These are phyloP conservation scores for Tephrocybe sp. DNA, from an alignment of 768 basidiomycete species.

Conservation along the genomic window DNA sequence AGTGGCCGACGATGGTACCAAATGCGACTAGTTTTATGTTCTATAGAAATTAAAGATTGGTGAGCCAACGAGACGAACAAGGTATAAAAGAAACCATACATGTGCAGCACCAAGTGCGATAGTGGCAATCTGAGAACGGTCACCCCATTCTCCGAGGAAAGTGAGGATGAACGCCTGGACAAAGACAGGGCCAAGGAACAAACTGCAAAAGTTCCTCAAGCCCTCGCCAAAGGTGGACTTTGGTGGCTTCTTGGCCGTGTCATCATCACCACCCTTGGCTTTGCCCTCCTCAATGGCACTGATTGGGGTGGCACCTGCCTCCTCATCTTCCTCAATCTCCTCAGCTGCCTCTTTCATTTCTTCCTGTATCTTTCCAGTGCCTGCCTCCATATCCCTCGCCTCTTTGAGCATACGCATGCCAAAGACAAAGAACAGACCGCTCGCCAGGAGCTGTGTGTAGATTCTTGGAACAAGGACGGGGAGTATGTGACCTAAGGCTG, in stretches of 20 bases:
- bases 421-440: constrained; percentile 85
- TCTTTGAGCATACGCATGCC: constrained; percentile 89
- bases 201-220: constrained; percentile 75
- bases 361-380: constrained; percentile 81
- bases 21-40: constrained; percentile 89
- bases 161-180: constrained; percentile 94
- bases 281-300: constrained; percentile 74
- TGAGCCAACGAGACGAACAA: neutral
- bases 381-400: constrained; percentile 73
- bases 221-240: constrained; percentile 48
- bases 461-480: constrained; percentile 75
- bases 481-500: constrained; percentile 89
- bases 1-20: constrained; percentile 89
- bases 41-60: constrained; percentile 36
- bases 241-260: constrained; percentile 17
- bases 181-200: constrained; percentile 89
- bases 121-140: constrained; percentile 95
- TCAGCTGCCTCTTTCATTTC: constrained; percentile 97
- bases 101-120: constrained; percentile 95
- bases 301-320: constrained; percentile 53
- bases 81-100: constrained; percentile 47
- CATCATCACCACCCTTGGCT: constrained; percentile 9
- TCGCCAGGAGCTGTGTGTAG: constrained; percentile 73
- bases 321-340: constrained; percentile 84
- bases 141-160: constrained; percentile 99